Conservation (phyloP, 106 monocot genomes). For the Posidonia australis region DNA sequence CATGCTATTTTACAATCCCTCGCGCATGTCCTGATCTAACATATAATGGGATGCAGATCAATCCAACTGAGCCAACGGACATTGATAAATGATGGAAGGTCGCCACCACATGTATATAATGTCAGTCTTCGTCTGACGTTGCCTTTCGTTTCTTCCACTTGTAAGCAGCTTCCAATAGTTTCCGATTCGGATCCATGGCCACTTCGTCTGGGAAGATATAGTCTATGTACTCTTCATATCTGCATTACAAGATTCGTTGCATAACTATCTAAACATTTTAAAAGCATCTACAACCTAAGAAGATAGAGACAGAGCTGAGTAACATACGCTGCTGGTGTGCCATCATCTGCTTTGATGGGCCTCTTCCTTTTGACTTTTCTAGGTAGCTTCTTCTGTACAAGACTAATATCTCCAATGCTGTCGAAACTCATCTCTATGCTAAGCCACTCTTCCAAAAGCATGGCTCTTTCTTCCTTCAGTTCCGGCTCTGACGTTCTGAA, state of each 20-base stretch:
- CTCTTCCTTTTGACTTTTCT: slow-evolving; percentile 93
- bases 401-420: slow-evolving; percentile 43
- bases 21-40: too few relatives aligned
- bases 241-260: slow-evolving; percentile 17
- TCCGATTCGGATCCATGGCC: slow-evolving; percentile 66
- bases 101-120: too few relatives aligned
- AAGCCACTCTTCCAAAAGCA: slow-evolving; percentile 95
- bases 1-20: too few relatives aligned
- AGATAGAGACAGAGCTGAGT: not conserved
- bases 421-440: slow-evolving; percentile 57
- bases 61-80: too few relatives aligned
- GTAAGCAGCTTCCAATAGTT: slow-evolving; percentile 86
- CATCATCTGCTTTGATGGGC: slow-evolving; percentile 74
- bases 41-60: too few relatives aligned
- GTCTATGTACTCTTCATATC: slow-evolving; percentile 94
- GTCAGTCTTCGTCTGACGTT: too few relatives aligned
- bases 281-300: not conserved
- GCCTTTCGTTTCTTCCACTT: slow-evolving; percentile 73
- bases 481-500: slow-evolving; percentile 77
- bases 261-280: not conserved
- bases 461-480: slow-evolving; percentile 86
- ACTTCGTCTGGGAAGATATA: slow-evolving; percentile 96
- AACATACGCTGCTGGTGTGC: slow-evolving; percentile 53
- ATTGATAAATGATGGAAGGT: too few relatives aligned
- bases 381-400: slow-evolving; percentile 82